A percentile compares a stretch with the other conserved stretches of the same genome.
These are phyloP conservation scores for Colletotrichum paranaense DNA, from an alignment of 2,329 filamentous ascomycete species.

Conservation along the genomic window DNA sequence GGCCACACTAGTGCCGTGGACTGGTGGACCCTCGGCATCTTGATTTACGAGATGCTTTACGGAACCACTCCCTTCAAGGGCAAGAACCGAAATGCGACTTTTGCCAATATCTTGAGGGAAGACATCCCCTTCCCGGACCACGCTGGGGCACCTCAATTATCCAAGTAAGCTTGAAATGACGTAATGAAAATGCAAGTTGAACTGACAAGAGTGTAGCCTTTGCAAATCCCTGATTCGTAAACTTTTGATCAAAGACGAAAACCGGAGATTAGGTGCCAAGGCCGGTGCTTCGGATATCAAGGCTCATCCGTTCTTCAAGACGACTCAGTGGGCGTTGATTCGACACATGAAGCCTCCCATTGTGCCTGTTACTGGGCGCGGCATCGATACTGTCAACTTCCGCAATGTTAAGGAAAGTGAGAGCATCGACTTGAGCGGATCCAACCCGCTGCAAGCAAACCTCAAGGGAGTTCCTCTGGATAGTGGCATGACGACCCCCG, in stretches of 20 bases:
- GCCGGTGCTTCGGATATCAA: slow-evolving; percentile 98
- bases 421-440: slow-evolving; percentile 85
- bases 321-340: slow-evolving; percentile 95
- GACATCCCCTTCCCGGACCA: slow-evolving; percentile 97
- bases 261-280: slow-evolving; percentile 89
- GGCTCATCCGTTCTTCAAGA: slow-evolving; percentile 93
- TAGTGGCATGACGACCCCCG: slow-evolving; percentile 86
- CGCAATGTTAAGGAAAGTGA: slow-evolving; percentile 97
- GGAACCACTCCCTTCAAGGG: slow-evolving; percentile 99
- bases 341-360: slow-evolving; percentile 98
- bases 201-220: slow-evolving; percentile 65
- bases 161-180: slow-evolving; percentile 72
- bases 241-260: slow-evolving; percentile 97
- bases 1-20: slow-evolving; percentile 98
- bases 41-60: slow-evolving; percentile 99
- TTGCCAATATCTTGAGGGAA: slow-evolving; percentile 95
- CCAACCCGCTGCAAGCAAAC: slow-evolving; percentile 55
- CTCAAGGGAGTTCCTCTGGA: slow-evolving; percentile 87
- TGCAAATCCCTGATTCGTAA: slow-evolving; percentile 98
- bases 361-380: slow-evolving; percentile 89
- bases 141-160: slow-evolving; percentile 83
- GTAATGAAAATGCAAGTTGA: slow-evolving; percentile 7
- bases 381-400: slow-evolving; percentile 96
- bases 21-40: slow-evolving; percentile 98
- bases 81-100: slow-evolving; percentile 98